phyloP scores from a whole-genome alignment of 129 eudicot genomes.

The Kitagawia praeruptora region DNA sequence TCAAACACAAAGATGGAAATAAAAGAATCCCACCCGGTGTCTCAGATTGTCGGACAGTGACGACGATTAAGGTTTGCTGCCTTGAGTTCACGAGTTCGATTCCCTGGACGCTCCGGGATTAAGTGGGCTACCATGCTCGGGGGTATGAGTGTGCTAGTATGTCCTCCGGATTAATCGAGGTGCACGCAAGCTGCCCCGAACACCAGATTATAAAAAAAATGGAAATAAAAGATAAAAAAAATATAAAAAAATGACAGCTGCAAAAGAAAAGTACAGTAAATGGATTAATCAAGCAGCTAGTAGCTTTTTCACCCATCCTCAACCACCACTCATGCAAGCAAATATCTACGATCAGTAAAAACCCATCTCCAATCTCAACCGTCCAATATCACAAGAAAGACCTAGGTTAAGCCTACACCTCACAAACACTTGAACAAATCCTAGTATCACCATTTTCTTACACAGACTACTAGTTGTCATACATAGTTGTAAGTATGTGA shows the following conservation, averaged over 20 bases:
- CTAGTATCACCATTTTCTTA: slow-evolving; percentile 2
- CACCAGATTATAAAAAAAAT: too few species aligned
- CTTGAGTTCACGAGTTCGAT: too few species aligned
- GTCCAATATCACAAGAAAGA: not conserved
- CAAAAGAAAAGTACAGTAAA: not conserved
- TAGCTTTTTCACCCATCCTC: slow-evolving; percentile 6
- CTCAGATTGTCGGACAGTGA: too few species aligned
- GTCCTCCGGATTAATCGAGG: too few species aligned
- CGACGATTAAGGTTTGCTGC: too few species aligned
- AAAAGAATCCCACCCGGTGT: too few species aligned
- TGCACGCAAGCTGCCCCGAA: too few species aligned
- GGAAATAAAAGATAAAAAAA: not conserved
- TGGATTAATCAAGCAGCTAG: not conserved
- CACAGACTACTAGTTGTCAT: not conserved
- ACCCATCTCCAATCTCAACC: not conserved
- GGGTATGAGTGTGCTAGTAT: too few species aligned
- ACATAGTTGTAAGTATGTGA: not conserved
- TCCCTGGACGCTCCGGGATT: too few species aligned
- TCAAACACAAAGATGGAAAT: not conserved
- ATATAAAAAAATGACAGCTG: not conserved
- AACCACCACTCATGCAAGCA: not conserved
- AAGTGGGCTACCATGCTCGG: too few species aligned
- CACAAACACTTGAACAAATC: slow-evolving; percentile 2
- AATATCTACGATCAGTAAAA: not conserved
- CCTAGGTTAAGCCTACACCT: not conserved